These are phyloP conservation scores for Aspergillus bombycis DNA, from an alignment of 2,329 filamentous ascomycete genomes.

Conservation along the genomic window DNA sequence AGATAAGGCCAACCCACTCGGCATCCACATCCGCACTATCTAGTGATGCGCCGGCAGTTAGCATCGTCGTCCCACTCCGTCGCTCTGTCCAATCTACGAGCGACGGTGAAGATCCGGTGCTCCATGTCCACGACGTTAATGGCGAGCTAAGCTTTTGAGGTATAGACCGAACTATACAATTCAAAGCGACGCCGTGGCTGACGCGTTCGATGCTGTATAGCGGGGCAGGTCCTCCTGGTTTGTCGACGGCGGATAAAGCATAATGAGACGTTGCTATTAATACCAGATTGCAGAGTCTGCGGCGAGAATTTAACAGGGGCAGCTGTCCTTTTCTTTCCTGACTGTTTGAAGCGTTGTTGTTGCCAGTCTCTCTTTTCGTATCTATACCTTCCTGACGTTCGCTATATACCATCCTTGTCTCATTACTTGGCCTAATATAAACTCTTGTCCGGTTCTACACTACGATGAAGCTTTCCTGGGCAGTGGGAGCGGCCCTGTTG, in stretches of 20 bases:
- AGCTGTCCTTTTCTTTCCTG: slow-evolving; percentile 3
- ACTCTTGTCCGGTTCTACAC: not conserved
- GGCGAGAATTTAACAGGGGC: slow-evolving; percentile 2
- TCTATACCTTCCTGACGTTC: not conserved
- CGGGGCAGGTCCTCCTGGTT: slow-evolving; percentile 5
- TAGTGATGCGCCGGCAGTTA: slow-evolving; percentile 1
- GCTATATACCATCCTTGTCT: not conserved
- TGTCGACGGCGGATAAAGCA: slow-evolving; percentile 1
- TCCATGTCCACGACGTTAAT: not conserved
- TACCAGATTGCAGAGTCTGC: not conserved
- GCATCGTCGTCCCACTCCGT: slow-evolving; percentile 2
- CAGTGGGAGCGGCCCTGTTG: slow-evolving; percentile 40
- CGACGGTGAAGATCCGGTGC: not conserved
- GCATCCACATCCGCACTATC: slow-evolving; percentile 4
- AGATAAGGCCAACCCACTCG: slow-evolving; percentile 16
- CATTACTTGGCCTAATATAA: not conserved
- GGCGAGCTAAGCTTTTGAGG: slow-evolving; percentile 2
- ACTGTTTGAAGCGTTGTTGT: not conserved
- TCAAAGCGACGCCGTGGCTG: not conserved
- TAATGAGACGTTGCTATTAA: slow-evolving; percentile 4
- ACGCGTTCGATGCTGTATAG: slow-evolving; percentile 16
- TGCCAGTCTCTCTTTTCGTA: slow-evolving; percentile 12
- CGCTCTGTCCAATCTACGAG: not conserved
- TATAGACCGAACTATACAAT: not conserved
- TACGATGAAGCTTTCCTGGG: slow-evolving; percentile 23